These are phyloP conservation scores for Salvia hispanica DNA, from an alignment of 257 asterid genomes.

Conservation along the genomic window DNA sequence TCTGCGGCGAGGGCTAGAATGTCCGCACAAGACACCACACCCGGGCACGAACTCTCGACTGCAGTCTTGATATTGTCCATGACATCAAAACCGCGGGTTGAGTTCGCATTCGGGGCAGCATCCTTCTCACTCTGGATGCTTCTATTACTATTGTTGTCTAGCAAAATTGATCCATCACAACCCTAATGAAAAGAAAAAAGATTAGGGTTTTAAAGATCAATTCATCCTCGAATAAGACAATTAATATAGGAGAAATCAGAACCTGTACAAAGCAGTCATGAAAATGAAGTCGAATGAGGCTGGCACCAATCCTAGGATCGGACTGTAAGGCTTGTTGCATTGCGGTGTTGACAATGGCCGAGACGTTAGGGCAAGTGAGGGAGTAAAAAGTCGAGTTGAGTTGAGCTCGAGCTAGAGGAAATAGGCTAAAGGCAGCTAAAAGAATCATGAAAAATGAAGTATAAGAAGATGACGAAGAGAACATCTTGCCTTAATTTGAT, in stretches of 20 bases:
- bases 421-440: conserved; percentile 7
- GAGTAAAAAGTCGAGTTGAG: conserved; percentile 54
- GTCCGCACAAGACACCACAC: conserved; percentile 74
- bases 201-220: no score
- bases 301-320: conserved; percentile 61
- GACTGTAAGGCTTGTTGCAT: conserved; percentile 57
- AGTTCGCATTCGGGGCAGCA: conserved; percentile 54
- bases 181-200: conserved; percentile 41
- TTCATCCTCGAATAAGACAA: no score
- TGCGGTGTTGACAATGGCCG: conserved; percentile 44
- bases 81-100: conserved; percentile 55
- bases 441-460: conserved; percentile 17
- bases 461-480: conserved; percentile 24
- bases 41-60: conserved; percentile 56
- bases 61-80: conserved; percentile 62
- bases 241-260: not conserved
- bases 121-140: conserved; percentile 58
- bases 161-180: conserved; percentile 62
- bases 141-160: conserved; percentile 45
- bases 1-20: conserved; percentile 64
- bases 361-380: conserved; percentile 58
- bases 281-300: conserved; percentile 63
- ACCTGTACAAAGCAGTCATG: conserved; percentile 69
- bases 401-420: conserved; percentile 46
- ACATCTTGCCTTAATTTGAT: conserved; percentile 27